phyloP scores from a whole-genome alignment of 352 stramenopile genomes.

The Phytophthora pinifolia region DNA sequence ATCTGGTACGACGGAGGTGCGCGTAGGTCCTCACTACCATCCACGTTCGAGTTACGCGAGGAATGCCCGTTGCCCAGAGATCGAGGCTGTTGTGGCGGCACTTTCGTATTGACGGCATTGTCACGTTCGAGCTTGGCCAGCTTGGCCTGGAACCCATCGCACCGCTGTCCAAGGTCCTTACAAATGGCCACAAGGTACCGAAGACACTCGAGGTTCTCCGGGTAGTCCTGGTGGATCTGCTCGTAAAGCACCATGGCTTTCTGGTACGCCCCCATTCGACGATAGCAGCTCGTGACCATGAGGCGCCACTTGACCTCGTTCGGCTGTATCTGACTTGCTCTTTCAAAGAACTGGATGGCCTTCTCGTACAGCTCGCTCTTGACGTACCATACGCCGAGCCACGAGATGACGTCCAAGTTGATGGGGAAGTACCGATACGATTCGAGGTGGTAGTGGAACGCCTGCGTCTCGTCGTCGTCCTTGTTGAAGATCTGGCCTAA shows the following conservation, averaged over 20 bases:
- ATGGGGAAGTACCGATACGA: slow-evolving; percentile 95
- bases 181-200: slow-evolving; percentile 93
- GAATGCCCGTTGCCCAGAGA: slow-evolving; percentile 28
- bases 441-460: slow-evolving; percentile 96
- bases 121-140: slow-evolving; percentile 90
- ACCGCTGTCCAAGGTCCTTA: slow-evolving; percentile 92
- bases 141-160: slow-evolving; percentile 92
- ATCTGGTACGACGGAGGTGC: slow-evolving; percentile 21
- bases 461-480: slow-evolving; percentile 92
- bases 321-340: slow-evolving; percentile 93
- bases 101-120: slow-evolving; percentile 42
- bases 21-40: slow-evolving; percentile 23
- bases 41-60: slow-evolving; percentile 15
- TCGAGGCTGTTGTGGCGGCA: slow-evolving; percentile 21
- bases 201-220: slow-evolving; percentile 93
- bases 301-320: slow-evolving; percentile 96
- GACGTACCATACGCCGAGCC: slow-evolving; percentile 97
- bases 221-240: slow-evolving; percentile 93
- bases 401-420: slow-evolving; percentile 96
- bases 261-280: slow-evolving; percentile 93
- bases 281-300: slow-evolving; percentile 96
- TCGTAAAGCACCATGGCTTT: slow-evolving; percentile 94
- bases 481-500: slow-evolving; percentile 96
- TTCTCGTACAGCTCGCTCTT: slow-evolving; percentile 97
- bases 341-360: slow-evolving; percentile 96